Evolutionary conservation across 192 early-diverging fungal species (phyloP).

Genomic region (Dimargaris verticillata): DNA sequence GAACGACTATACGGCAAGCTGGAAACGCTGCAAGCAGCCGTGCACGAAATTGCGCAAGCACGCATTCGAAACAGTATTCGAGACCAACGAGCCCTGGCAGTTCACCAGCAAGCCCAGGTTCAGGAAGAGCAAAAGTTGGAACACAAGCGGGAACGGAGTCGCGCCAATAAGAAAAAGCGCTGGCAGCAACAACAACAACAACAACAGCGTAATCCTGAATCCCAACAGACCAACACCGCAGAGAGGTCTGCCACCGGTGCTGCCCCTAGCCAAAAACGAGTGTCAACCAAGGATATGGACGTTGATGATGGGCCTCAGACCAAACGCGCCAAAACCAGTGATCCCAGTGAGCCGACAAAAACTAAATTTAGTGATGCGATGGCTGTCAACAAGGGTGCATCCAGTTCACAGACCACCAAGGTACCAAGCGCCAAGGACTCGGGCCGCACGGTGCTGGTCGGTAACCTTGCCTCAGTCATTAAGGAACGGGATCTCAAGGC

Average conservation of each 20-base stretch:
- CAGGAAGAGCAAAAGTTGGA: background rate
- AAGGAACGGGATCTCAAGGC: background rate
- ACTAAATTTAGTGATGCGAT: no score
- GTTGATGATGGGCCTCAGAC: no score
- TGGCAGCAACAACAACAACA: background rate
- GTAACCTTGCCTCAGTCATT: background rate
- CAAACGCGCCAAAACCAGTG: no score
- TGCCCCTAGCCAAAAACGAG: no score
- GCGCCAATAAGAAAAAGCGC: conserved; percentile 1
- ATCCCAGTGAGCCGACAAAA: no score
- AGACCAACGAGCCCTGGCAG: background rate
- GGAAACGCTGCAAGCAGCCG: background rate
- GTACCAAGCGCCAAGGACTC: no score
- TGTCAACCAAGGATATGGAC: no score
- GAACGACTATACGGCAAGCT: background rate
- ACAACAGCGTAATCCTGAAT: background rate
- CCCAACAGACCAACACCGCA: no score
- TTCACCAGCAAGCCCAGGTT: background rate
- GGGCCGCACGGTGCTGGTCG: background rate
- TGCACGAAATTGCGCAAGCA: background rate
- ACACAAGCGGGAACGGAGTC: background rate
- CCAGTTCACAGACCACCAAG: no score
- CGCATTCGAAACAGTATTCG: background rate
- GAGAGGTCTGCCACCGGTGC: no score
- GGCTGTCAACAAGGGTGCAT: no score